phyloP scores from a whole-genome alignment of 179 eudicot species.

The Vitellaria paradoxa region DNA sequence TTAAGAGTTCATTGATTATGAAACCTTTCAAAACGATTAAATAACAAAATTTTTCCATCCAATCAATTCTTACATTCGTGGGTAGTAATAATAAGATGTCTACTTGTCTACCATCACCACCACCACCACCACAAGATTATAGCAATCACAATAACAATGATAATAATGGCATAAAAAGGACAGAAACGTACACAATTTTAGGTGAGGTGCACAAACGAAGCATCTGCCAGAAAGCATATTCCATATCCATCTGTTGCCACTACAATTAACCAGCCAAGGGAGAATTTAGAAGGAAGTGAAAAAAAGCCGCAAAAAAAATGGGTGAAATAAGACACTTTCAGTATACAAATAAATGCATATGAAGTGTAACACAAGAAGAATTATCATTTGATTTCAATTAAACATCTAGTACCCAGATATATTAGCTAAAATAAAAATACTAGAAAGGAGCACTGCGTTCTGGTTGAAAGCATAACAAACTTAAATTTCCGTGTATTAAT shows the following conservation, averaged over 20 bases:
- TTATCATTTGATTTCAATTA: background rate
- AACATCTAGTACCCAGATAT: no score
- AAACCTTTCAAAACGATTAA: no score
- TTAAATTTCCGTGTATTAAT: background rate
- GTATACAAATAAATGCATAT: no score
- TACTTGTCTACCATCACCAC: background rate
- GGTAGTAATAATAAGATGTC: background rate
- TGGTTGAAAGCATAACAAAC: background rate
- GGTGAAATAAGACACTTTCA: background rate
- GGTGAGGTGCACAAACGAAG: conserved; percentile 95
- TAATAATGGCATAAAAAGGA: background rate
- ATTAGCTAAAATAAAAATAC: background rate
- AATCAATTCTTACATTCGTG: no score
- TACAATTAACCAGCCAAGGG: conserved; percentile 29
- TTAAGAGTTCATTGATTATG: no score
- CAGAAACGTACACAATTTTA: conserved; percentile 90
- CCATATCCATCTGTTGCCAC: conserved; percentile 99
- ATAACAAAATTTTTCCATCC: no score
- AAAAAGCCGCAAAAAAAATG: no score
- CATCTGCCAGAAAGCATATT: conserved; percentile 99
- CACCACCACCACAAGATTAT: background rate
- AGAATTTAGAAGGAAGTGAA: background rate
- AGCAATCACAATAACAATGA: background rate
- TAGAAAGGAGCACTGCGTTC: background rate
- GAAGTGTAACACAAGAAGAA: background rate